Conservation (phyloP, 2,329 filamentous ascomycete species). For the Aspergillus viridinutans region DNA sequence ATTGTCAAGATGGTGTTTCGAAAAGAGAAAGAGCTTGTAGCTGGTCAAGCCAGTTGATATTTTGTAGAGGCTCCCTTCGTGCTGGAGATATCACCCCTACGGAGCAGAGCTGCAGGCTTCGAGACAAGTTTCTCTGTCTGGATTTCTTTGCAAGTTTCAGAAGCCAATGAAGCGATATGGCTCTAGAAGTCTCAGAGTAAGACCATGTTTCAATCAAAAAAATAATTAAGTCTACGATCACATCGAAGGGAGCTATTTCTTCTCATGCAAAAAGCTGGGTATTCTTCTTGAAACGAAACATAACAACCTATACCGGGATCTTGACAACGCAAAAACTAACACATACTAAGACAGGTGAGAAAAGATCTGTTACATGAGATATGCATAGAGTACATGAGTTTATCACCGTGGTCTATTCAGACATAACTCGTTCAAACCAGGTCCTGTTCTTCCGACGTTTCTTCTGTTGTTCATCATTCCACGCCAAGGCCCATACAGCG, state of each 20-base stretch:
- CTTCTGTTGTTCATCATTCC: slow-evolving; percentile 9
- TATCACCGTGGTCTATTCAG: not conserved
- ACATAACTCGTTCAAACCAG: slow-evolving; percentile 10
- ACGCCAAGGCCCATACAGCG: slow-evolving; percentile 15
- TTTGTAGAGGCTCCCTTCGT: not conserved
- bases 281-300: not conserved
- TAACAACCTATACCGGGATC: not conserved
- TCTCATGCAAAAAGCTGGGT: not conserved
- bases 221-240: not conserved
- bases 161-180: not conserved
- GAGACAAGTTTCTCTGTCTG: not conserved
- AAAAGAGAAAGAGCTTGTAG: not conserved
- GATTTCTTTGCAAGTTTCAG: not conserved
- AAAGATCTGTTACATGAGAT: not conserved
- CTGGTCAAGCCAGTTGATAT: not conserved
- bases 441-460: slow-evolving; percentile 12
- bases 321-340: not conserved
- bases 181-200: not conserved
- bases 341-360: not conserved
- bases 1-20: not conserved
- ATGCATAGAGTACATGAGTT: not conserved
- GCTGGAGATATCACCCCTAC: not conserved
- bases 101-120: not conserved
- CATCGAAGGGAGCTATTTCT: not conserved
- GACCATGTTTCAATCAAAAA: not conserved